Base-by-base conservation (phyloP, 768 basidiomycete species). In the Phylloporus sp. region DNA sequence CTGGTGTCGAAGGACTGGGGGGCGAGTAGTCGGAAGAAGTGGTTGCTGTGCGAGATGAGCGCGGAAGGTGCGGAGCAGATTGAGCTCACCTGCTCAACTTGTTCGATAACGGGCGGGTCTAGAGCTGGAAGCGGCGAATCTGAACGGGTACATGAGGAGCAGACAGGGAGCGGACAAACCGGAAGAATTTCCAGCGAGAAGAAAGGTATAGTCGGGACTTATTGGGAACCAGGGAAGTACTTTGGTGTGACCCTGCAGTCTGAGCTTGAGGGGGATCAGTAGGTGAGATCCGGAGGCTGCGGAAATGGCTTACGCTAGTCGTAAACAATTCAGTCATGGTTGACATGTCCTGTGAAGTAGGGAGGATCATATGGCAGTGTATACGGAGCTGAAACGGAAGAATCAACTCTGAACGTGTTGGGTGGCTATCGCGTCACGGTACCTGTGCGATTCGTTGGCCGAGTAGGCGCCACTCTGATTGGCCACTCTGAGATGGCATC, bases 351-450 rank as follows among this genome's bases (percentile, higher is more conserved):
- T 73, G 70, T 50, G 67, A 68, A 42, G 74, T 56, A 42, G 68
- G 71, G 44, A 79, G 65, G 39, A 83, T 71, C 67, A 84, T 68
- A 59, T 83, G 82, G 53, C 76, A 78, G 45, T 76, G 74, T 37
- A 83, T 78, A 38, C 73, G 65, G 35, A 71, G 68, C 82, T 84
- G 54, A 41, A 36, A 42, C 47, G 43, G 42, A 46, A 40, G 37
- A 46, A 53, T 66, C 54, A 65, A 48, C 48, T n/a, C n/a, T 44
- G 45, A 38, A 43, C 27, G 43, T 32, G 43, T 41, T 29, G 27
- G 24, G 9, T 21, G 29, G 35, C 31, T 21, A 36, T 50, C 41
- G 45, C n/a, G 42, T 34, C 21, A 55, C 41, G 58, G 51, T 67
- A 79, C 78, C 68, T 74, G 68, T 34, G 67, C 69, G 49, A 79